phyloP scores from a whole-genome alignment of 345 rosid species.

The Lumnitzera racemosa region DNA sequence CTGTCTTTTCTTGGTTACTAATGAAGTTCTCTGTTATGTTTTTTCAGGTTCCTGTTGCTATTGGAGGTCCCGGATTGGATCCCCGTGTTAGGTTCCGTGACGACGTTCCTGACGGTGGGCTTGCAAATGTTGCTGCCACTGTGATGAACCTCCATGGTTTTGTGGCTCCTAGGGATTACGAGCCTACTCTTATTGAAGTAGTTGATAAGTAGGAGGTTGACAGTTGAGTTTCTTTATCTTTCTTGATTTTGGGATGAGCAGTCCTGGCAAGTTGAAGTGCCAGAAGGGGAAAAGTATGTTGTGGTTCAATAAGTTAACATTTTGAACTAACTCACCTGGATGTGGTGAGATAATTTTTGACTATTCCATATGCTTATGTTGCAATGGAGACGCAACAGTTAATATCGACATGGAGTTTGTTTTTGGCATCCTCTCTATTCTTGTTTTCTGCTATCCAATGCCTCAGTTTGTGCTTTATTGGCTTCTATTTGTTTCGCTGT shows the following conservation, averaged over 20 bases:
- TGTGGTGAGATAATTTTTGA: not conserved
- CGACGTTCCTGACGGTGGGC: constrained; percentile 58
- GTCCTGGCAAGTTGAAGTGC: not conserved
- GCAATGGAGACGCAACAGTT: no score
- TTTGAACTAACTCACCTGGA: no score
- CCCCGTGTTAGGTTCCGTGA: constrained; percentile 61
- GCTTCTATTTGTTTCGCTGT: no score
- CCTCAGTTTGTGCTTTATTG: no score
- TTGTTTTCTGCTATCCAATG: no score
- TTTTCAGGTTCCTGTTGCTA: constrained; percentile 83
- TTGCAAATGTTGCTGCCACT: constrained; percentile 96
- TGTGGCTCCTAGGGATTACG: constrained; percentile 77
- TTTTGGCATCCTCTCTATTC: no score
- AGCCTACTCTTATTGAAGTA: constrained; percentile 78
- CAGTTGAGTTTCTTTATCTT: no score
- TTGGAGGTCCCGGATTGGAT: constrained; percentile 83
- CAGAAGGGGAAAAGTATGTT: no score
- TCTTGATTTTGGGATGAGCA: no score
- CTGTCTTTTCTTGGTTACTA: not conserved
- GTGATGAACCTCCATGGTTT: constrained; percentile 91
- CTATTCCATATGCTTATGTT: no score
- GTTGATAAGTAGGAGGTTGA: constrained; percentile 25
- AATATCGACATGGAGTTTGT: no score
- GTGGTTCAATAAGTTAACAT: no score
- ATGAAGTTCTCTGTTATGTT: not conserved